phyloP scores from a whole-genome alignment of 306 rosid species.

The Quercus suber region DNA sequence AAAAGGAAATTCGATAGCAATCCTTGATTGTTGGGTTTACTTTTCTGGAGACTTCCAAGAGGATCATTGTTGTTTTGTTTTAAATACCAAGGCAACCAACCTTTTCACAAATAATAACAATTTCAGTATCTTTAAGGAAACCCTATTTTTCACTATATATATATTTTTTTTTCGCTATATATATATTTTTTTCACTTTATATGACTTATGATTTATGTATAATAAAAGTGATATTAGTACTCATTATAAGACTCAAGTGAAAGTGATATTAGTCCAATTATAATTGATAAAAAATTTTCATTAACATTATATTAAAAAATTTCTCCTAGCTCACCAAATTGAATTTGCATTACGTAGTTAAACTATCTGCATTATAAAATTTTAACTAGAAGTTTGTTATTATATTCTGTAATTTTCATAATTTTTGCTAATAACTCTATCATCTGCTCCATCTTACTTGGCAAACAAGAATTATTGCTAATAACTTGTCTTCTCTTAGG shows the following conservation, averaged over 20 bases:
- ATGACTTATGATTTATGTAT: no score
- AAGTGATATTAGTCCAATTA: no score
- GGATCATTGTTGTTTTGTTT: neutral
- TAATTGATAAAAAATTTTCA: no score
- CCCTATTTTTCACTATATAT: no score
- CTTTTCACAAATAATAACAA: constrained; percentile 1
- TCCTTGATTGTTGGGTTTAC: neutral
- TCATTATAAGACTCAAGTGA: no score
- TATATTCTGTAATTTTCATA: neutral
- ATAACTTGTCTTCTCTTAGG: constrained; percentile 43
- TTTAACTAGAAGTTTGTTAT: neutral
- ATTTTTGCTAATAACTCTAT: constrained; percentile 6
- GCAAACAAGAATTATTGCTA: neutral
- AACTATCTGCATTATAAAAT: neutral
- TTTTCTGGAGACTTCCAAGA: constrained; percentile 1
- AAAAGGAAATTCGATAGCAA: neutral
- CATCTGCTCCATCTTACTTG: no score
- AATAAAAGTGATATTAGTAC: no score
- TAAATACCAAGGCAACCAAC: constrained; percentile 9
- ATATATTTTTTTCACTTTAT: no score
- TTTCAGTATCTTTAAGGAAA: no score
- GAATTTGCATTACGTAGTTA: neutral
- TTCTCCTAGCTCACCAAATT: neutral
- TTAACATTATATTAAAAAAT: neutral
- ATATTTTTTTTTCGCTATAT: no score